Base-by-base conservation (phyloP, 805 yeast genomes). In the Komagataella populi region DNA sequence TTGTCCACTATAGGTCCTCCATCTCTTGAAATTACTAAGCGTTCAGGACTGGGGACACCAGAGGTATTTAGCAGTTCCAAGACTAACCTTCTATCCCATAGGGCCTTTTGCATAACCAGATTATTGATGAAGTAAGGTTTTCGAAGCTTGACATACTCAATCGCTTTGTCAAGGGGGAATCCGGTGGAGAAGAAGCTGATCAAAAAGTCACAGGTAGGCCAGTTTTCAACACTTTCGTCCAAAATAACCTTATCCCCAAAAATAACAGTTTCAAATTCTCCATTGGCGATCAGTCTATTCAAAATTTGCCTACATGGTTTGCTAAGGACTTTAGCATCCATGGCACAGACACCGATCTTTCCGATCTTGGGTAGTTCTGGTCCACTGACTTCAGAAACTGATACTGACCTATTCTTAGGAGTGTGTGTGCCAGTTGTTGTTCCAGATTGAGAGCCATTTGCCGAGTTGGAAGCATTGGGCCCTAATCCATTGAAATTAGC, bases 151-250 rank as follows among this genome's bases (percentile, higher is more conserved):
- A 82, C 96, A 60, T 93, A 93, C 20, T 82, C 76, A 53, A 93
- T 91, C 2, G 99, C 99, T 66, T 93, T 93, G 58, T 91, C 95
- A 47, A 93, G 72, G 0, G 99, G 99, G 68, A 93, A 93, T 0
- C 99, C 99, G 30, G 81, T 79, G n/a, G 96, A 86, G 66, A 93
- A 93, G 67, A 93, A 93, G 57, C 91, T 83, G 55, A 93, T 87
- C 55, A 93, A 72, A 61, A 88, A 93, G 64, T 93, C 99, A 70
- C 99, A 93, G 44, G 96, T 88, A 44, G 99, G 99, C 99, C 99
- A 93, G 64, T 89, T 88, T 69, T 93, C 98, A 53, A 93, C 78
- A 14, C 77, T 70, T 69, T 95, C 99, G 66, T 93, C 99, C 52
- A 93, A 69, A 50, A 93, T 91, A 22, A 89, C 97, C 67, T 93